Evolutionary conservation across 148 eudicot genomes (phyloP), one percentile per base, ranked within the genome.

Genomic region (Rhododendron henanense): DNA sequence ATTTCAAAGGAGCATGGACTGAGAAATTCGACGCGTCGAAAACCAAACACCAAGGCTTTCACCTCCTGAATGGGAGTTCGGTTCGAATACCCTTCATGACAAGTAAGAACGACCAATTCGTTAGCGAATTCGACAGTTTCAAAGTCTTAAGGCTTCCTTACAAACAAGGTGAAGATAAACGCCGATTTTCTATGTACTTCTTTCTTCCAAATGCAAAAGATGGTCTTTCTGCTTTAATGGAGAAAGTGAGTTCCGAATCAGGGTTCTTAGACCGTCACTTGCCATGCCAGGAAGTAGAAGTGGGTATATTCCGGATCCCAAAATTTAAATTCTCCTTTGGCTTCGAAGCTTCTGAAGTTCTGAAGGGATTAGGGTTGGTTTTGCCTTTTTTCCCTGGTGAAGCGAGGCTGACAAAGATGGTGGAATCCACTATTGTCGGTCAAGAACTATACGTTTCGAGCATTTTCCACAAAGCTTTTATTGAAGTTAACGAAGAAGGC

Each of bases 401-500:
- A 73, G 97, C 90, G 45, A 96, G 94, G 53, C 89, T 96, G 7
- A 92, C 94, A 1, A 94, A 92, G 87, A 95, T 96, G 94, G 94
- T 92, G 51, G 95, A 92, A 71, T 93, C 61, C 21, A 5, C 96
- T 61, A 88, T 8, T 5, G 45, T 41, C 0, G 1, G 45, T 41
- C 45, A 1, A 41, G 1, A 91, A 39, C 91, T 94, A 0, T 87
- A 78, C 65, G 98, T 96, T 48, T 96, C 99, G 1, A 91, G 86
- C 86, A 90, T 96, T 76, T 90, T 90, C 53, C 99, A 96, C 31
- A 96, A 94, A 87, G 91, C 98, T 4, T 95, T 92, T 80, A 91
- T 96, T 31, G 98, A 96, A 87, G 95, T 95, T 9, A 95, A 96
- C 41, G 99, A 96, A 86, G 98, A 93, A 91, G 99, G 99, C n/a